A percentile compares a stretch with the other conserved stretches of the same genome.
Conservation (phyloP, 306 rosid genomes). For the Ochetophila trinervis region DNA sequence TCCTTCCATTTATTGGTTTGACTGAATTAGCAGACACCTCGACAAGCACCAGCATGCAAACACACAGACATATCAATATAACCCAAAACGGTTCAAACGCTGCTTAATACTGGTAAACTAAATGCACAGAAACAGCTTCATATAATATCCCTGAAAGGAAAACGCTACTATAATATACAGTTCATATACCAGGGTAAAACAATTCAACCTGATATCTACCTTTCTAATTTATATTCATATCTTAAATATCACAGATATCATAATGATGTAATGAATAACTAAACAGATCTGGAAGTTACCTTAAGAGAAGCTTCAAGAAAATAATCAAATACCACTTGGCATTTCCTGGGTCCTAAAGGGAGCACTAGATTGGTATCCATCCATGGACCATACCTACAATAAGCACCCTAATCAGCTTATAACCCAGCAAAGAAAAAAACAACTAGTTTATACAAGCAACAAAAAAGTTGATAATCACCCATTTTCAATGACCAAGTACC, state of each 20-base stretch:
- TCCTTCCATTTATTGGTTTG: no score
- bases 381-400: constrained; percentile 91
- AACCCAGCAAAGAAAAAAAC: constrained; percentile 11
- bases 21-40: no score
- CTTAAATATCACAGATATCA: neutral
- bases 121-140: no score
- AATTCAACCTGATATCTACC: neutral
- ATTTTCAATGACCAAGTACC: constrained; percentile 40
- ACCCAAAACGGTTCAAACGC: no score
- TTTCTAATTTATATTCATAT: neutral
- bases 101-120: no score
- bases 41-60: no score
- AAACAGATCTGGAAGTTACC: constrained; percentile 46
- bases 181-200: neutral
- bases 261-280: neutral
- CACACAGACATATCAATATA: no score
- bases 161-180: neutral
- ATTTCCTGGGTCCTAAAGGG: constrained; percentile 76
- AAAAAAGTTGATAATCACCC: constrained; percentile 3
- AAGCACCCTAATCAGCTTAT: constrained; percentile 18
- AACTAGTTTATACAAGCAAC: constrained; percentile 9
- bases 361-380: constrained; percentile 94
- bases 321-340: constrained; percentile 75
- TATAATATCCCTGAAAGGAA: no score
- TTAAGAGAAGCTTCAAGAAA: constrained; percentile 66